phyloP scores from a whole-genome alignment of 2,329 filamentous ascomycete genomes.

The Aspergillus puulaauensis region DNA sequence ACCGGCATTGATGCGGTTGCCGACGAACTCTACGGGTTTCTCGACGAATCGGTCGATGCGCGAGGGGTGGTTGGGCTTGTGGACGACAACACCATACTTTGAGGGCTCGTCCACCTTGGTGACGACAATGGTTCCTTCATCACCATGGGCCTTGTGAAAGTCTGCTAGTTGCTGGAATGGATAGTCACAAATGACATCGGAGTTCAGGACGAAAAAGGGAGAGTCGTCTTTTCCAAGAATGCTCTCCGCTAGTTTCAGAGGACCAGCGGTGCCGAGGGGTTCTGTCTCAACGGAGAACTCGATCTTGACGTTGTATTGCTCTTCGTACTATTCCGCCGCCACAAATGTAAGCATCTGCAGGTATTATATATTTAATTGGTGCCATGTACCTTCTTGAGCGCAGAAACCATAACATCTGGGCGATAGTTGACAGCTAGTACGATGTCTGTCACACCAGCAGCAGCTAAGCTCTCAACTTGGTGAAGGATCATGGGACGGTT shows the following conservation, averaged over 20 bases:
- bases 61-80: conserved; percentile 87
- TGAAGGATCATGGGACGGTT: conserved; percentile 99
- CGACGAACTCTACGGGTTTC: conserved; percentile 98
- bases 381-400: conserved; percentile 73
- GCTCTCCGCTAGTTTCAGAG: conserved; percentile 90
- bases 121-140: conserved; percentile 96
- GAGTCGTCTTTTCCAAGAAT: conserved; percentile 89
- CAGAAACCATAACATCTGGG: conserved; percentile 94
- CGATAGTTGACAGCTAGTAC: conserved; percentile 98
- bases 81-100: conserved; percentile 97
- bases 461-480: conserved; percentile 92
- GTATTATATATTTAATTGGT: not conserved
- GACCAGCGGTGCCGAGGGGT: conserved; percentile 90
- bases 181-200: conserved; percentile 97
- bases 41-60: conserved; percentile 98
- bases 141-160: conserved; percentile 90
- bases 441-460: conserved; percentile 93
- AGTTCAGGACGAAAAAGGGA: conserved; percentile 98
- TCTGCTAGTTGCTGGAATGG: conserved; percentile 85
- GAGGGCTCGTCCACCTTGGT: conserved; percentile 99
- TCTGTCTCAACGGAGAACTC: conserved; percentile 96
- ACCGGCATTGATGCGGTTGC: conserved; percentile 97
- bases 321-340: conserved; percentile 66
- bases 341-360: conserved; percentile 1
- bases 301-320: conserved; percentile 90